Percentiles rank a stretch among this genome's conserved stretches.
Evolutionary conservation across 164 flowering plant genomes (phyloP).

Genomic region (Chimonanthus praecox): DNA sequence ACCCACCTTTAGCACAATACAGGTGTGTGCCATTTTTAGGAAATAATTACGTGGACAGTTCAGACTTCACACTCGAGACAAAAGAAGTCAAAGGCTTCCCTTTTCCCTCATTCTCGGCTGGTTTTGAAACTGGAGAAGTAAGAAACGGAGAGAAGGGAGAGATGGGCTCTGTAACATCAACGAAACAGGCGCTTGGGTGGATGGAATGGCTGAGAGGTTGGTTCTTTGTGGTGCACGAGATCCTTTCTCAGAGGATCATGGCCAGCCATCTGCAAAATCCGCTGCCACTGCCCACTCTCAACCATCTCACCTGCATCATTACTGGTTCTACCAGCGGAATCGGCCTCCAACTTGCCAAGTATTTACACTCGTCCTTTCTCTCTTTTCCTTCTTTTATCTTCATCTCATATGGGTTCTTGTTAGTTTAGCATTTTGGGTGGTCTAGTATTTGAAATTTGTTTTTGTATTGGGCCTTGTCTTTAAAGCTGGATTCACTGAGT

Average conservation of each 20-base stretch:
- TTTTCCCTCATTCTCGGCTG: too few species aligned
- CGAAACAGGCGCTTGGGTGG: constrained; percentile 38
- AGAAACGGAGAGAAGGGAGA: neutral
- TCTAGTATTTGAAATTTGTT: neutral
- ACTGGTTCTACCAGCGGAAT: constrained; percentile 66
- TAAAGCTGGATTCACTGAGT: too few species aligned
- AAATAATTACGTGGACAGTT: too few species aligned
- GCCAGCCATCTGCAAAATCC: constrained; percentile 48
- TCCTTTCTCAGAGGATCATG: constrained; percentile 43
- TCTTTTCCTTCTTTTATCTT: neutral
- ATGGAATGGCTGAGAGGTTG: constrained; percentile 57
- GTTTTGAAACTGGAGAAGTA: too few species aligned
- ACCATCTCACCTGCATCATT: constrained; percentile 41
- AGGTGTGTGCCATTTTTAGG: too few species aligned
- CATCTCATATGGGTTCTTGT: neutral
- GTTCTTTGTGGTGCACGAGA: constrained; percentile 31
- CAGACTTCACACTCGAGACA: too few species aligned
- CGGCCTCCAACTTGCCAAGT: constrained; percentile 51
- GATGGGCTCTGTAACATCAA: neutral
- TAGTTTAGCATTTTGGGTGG: neutral
- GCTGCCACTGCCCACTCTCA: constrained; percentile 39
- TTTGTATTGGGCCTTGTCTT: neutral
- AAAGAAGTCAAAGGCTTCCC: too few species aligned
- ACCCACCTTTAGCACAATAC: too few species aligned
- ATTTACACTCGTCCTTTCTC: neutral